phyloP scores from a whole-genome alignment of 495 filamentous ascomycete species.

The Penicillium mononematosum region DNA sequence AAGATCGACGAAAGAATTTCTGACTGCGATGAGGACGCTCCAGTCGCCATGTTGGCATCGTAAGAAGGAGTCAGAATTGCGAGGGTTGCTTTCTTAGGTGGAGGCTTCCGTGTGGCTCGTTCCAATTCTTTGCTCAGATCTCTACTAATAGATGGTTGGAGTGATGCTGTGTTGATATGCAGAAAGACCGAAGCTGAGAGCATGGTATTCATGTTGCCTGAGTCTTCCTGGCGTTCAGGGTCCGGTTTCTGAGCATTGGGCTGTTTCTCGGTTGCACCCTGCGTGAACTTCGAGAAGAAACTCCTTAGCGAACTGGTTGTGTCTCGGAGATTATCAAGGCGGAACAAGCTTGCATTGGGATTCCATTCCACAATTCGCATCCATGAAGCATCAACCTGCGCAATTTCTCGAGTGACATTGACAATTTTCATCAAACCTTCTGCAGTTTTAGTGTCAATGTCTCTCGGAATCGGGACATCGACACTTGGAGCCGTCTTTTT shows the following conservation, averaged over 20 bases:
- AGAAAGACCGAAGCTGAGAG: slow-evolving; percentile 80
- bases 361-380: slow-evolving; percentile 88
- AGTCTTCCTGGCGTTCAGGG: slow-evolving; percentile 32
- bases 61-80: slow-evolving; percentile 88
- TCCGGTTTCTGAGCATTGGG: slow-evolving; percentile 28
- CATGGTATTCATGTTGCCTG: slow-evolving; percentile 61
- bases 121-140: slow-evolving; percentile 83
- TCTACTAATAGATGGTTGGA: slow-evolving; percentile 66
- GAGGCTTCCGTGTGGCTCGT: slow-evolving; percentile 93
- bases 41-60: slow-evolving; percentile 71
- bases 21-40: slow-evolving; percentile 55
- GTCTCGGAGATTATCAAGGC: slow-evolving; percentile 41
- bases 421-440: slow-evolving; percentile 82
- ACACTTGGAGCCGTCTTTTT: slow-evolving; percentile 81
- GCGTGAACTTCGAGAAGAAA: slow-evolving; percentile 75
- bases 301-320: slow-evolving; percentile 62
- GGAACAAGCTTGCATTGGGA: slow-evolving; percentile 47
- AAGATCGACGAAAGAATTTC: slow-evolving; percentile 89
- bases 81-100: slow-evolving; percentile 79
- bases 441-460: slow-evolving; percentile 75
- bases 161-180: slow-evolving; percentile 76
- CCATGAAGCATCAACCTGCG: slow-evolving; percentile 89
- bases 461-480: slow-evolving; percentile 69
- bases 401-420: slow-evolving; percentile 70
- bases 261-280: slow-evolving; percentile 38